Evolutionary conservation across 352 stramenopile genomes (phyloP).

Genomic region (Albugo candida): DNA sequence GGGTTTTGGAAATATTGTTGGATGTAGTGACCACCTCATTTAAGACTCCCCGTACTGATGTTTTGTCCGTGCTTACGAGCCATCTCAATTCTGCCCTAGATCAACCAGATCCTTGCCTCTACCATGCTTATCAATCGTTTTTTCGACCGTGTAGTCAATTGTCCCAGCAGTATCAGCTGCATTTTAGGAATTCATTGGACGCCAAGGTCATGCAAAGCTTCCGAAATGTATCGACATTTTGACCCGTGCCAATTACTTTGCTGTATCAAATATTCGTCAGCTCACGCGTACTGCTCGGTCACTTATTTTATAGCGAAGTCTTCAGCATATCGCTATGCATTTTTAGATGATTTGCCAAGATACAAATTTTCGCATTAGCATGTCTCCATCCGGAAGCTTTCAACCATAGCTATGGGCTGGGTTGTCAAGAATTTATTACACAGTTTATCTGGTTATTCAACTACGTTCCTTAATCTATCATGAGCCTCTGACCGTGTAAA

Average conservation of each 20-base stretch:
- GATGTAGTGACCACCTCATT: too few species aligned
- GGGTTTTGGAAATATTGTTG: too few species aligned
- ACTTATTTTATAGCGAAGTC: constrained; percentile 84
- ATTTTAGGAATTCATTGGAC: constrained; percentile 91
- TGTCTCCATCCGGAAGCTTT: constrained; percentile 74
- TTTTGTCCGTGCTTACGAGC: constrained; percentile 89
- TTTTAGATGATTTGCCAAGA: constrained; percentile 66
- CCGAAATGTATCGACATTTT: constrained; percentile 93
- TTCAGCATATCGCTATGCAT: constrained; percentile 57
- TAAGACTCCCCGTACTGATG: too few species aligned
- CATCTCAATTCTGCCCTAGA: constrained; percentile 78
- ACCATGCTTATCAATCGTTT: constrained; percentile 88
- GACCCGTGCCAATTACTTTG: constrained; percentile 94
- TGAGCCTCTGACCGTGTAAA: too few species aligned
- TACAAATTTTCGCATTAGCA: constrained; percentile 94
- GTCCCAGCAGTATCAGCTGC: constrained; percentile 90
- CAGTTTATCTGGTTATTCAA: too few species aligned
- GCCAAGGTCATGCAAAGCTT: constrained; percentile 84
- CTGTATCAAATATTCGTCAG: constrained; percentile 74
- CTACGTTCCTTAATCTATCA: too few species aligned
- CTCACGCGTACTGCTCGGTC: constrained; percentile 88
- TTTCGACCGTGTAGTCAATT: constrained; percentile 98
- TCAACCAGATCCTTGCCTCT: constrained; percentile 72
- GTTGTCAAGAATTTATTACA: too few species aligned
- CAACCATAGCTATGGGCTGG: constrained; percentile 74